phyloP scores from a whole-genome alignment of 129 eudicot genomes.

The Pulicaria dysenterica region DNA sequence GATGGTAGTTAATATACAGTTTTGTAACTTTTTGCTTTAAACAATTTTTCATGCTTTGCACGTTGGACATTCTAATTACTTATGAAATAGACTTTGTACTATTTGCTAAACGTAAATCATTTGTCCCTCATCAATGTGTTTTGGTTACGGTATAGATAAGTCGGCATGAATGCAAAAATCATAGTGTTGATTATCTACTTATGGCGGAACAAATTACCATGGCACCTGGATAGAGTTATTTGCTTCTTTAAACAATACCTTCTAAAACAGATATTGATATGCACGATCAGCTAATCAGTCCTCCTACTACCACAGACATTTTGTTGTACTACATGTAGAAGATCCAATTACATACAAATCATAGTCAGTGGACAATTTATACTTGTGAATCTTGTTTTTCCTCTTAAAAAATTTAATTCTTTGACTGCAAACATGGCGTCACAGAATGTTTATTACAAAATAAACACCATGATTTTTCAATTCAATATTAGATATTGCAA shows the following conservation, averaged over 20 bases:
- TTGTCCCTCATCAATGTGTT: neutral
- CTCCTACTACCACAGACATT: neutral
- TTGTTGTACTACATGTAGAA: neutral
- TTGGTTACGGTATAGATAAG: neutral
- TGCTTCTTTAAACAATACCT: conserved; percentile 1
- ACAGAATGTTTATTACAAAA: neutral
- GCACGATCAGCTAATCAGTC: neutral
- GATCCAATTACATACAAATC: neutral
- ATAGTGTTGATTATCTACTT: neutral
- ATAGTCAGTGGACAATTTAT: neutral
- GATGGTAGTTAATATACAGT: neutral
- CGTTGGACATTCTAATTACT: neutral
- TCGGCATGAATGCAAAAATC: neutral
- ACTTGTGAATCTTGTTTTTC: neutral
- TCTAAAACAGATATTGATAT: neutral
- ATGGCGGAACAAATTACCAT: neutral
- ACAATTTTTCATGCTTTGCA: too few species aligned
- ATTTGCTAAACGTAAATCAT: neutral
- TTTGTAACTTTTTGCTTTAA: too few species aligned
- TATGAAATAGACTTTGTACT: neutral
- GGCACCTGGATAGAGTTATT: neutral
- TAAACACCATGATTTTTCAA: neutral
- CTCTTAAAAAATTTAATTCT: neutral
- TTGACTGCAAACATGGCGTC: conserved; percentile 1
- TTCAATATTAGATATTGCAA: neutral